phyloP scores from a whole-genome alignment of 768 basidiomycete genomes.

The Leccinum subgranulosum region DNA sequence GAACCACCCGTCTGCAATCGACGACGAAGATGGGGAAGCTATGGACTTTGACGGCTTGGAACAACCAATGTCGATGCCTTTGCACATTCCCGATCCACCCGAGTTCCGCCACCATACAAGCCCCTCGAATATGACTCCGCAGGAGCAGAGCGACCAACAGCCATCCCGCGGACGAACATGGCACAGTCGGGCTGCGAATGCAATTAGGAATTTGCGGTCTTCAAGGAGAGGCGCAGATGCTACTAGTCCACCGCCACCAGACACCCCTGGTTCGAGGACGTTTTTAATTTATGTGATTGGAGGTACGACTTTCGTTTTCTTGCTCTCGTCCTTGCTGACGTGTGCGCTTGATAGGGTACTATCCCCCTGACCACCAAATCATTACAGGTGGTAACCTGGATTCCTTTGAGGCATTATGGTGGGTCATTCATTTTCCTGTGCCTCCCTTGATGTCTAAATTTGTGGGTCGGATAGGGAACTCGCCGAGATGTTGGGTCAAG shows the following conservation, averaged over 20 bases:
- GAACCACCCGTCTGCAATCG: slow-evolving; percentile 12
- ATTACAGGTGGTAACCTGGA: slow-evolving; percentile 77
- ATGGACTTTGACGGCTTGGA: slow-evolving; percentile 26
- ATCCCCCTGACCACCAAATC: slow-evolving; percentile 86
- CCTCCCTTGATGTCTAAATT: neutral
- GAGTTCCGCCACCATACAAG: slow-evolving; percentile 18
- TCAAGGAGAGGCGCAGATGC: slow-evolving; percentile 27
- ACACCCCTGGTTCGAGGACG: slow-evolving; percentile 43
- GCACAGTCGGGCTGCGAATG: slow-evolving; percentile 63
- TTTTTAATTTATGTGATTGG: slow-evolving; percentile 92
- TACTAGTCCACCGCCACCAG: slow-evolving; percentile 20
- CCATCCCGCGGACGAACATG: slow-evolving; percentile 41
- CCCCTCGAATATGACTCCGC: slow-evolving; percentile 9
- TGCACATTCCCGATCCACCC: slow-evolving; percentile 27
- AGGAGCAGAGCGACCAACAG: slow-evolving; percentile 15
- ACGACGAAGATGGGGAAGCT: slow-evolving; percentile 27
- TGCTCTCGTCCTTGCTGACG: neutral
- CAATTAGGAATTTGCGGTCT: slow-evolving; percentile 53
- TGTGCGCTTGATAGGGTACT: slow-evolving; percentile 60
- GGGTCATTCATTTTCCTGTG: slow-evolving; percentile 24
- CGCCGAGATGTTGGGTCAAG: slow-evolving; percentile 78
- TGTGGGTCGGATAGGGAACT: slow-evolving; percentile 53
- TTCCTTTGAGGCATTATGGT: slow-evolving; percentile 79
- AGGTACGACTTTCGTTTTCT: slow-evolving; percentile 38
- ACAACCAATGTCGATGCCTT: slow-evolving; percentile 22